Percentiles rank a stretch among this genome's conserved stretches.
These are phyloP conservation scores for Chaetomidium leptoderma DNA, from an alignment of 495 filamentous ascomycete species.

Conservation along the genomic window DNA sequence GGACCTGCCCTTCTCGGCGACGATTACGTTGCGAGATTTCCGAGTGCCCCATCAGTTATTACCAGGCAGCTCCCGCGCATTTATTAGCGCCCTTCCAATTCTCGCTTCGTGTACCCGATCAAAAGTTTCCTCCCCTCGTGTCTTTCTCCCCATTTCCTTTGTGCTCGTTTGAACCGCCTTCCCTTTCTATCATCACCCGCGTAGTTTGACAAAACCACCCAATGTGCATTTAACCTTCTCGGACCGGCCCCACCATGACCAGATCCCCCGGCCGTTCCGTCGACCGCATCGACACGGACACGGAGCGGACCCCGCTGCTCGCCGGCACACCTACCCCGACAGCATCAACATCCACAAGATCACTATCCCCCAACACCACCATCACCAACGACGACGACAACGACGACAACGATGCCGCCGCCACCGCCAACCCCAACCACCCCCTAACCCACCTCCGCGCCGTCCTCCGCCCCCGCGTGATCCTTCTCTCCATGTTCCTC, in stretches of 20 bases:
- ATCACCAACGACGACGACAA: neutral
- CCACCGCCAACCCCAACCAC: neutral
- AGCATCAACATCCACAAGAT: neutral
- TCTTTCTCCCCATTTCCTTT: neutral
- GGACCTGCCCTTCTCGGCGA: slow-evolving; percentile 6
- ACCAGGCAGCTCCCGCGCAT: neutral
- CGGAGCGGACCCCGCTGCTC: slow-evolving; percentile 20
- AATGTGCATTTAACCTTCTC: neutral
- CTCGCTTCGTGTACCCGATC: no score
- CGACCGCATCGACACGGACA: slow-evolving; percentile 7
- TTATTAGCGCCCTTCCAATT: neutral
- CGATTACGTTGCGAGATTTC: neutral
- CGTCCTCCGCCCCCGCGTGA: slow-evolving; percentile 24
- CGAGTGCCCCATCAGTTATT: neutral
- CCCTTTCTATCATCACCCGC: neutral
- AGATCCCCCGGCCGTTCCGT: neutral
- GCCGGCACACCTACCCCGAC: slow-evolving; percentile 10
- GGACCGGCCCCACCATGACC: slow-evolving; percentile 5
- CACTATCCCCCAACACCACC: neutral
- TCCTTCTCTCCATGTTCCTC: slow-evolving; percentile 23
- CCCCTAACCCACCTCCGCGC: slow-evolving; percentile 5
- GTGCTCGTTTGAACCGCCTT: neutral
- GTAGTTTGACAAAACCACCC: neutral
- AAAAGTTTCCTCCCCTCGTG: neutral
- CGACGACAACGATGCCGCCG: neutral